Evolutionary conservation across 345 rosid species (phyloP), one percentile per base, ranked within the genome.

Genomic region (Murraya paniculata): DNA sequence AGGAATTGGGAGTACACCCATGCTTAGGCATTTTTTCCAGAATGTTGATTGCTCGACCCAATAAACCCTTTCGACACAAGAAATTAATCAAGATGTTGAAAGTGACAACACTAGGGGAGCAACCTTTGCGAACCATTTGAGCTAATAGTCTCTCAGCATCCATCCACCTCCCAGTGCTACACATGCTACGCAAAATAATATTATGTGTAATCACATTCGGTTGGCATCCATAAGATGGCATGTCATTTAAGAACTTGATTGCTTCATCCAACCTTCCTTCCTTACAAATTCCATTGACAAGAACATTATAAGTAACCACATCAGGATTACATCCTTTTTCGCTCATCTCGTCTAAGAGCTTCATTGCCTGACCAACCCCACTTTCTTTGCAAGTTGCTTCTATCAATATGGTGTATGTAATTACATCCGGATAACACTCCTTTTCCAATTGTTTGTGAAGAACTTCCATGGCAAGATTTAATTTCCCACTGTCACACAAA

Each of bases 311-410:
- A 14, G 98, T 92, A 73, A 92, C 93, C 75, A 89, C 89, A 73
- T 95, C 97, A 0, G 98, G 99, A 19, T 85, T 87, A 87, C 97
- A 92, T 74, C 94, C 96, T 76, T 85, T 86, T 21, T 64, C 86
- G 83, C 91, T 84, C 99, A 95, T 95, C 76, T 91, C 98, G 78
- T 95, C 97, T 6, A 93, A 58, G 77, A 95, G 92, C 93, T 91
- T 89, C 99, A 93, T 91, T 31, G 96, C 98, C 79, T 92, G 92
- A 2, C 56, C 87, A 71, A 95, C 94, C 74, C 98, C 98, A 56
- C 85, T 84, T 82, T 93, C 96, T 81, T 81, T 87, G 76, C 97
- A 95, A 73, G 97, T 92, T 25, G 93, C 98, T 86, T 92, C 92
- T 10, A 95, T 92, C 82, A 95, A 79, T 78, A 92, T 93, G 18